Base-by-base conservation (phyloP, 345 rosid species). In the Sonneratia alba region DNA sequence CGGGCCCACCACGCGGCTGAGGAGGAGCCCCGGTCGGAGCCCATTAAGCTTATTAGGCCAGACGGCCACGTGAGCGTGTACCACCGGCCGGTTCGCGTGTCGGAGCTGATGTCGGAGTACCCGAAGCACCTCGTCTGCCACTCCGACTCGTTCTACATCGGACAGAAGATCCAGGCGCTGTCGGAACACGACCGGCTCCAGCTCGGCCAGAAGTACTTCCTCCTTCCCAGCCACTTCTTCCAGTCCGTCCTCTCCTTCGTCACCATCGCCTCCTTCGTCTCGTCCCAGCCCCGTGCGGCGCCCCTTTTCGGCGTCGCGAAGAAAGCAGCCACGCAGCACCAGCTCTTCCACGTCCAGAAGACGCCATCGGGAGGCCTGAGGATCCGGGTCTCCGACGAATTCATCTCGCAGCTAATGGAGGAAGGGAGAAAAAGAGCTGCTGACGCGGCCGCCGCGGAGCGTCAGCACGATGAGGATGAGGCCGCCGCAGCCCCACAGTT, bases 331-430 rank as follows among this genome's bases (percentile, higher is more conserved):
- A 71, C 65, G 7, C 68, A 45, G 19, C 32, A 56, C 65, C 76
- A 73, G 66, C 93, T 92, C 21, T 89, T 91, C 71, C 83, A 84
- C 22, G 83, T 91, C 10, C 90, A 86, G 42, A 87, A 78, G 77
- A 80, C 85, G 15, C 75, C 83, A 3, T 81, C 83, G 24, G 97
- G 96, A 40, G 74, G 82, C 24, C 68, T 84, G 6, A 82, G 81
- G 78, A 83, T 93, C 12, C 90, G 96, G 3, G 92, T 93, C 4
- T 91, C 89, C 9, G 98, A 87, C 57, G 98, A 93, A 64, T 93
- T 91, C 77, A 71, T 93, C 49, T 80, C 91, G 57, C 86, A 82
- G 15, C 43, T 93, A 65, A 82, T 88, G 85, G 85, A 86, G 76
- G 81, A 86, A 63, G 81, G 83, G n/a, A 10, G 51, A 55, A 56